A percentile compares a stretch with the other conserved stretches of the same genome.
These are phyloP conservation scores for Cerrena zonata DNA, from an alignment of 1,284 basidiomycete species.

Conservation along the genomic window DNA sequence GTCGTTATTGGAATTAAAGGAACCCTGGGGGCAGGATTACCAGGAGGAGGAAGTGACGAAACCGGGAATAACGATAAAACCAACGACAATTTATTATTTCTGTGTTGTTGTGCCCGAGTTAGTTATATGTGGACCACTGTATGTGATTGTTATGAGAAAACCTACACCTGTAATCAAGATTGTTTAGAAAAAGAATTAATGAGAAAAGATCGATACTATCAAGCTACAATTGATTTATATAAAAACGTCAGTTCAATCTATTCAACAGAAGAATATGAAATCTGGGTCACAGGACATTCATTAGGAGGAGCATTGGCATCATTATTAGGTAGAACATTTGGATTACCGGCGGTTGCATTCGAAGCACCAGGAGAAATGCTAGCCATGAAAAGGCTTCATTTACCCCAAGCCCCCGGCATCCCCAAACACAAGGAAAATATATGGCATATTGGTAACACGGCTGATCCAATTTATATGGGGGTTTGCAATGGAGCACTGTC, in stretches of 20 bases:
- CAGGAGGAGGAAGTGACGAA: no score
- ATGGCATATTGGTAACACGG: conserved; percentile 81
- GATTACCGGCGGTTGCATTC: conserved; percentile 82
- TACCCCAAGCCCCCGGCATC: conserved; percentile 79
- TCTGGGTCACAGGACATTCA: conserved; percentile 89
- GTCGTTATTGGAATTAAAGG: no score
- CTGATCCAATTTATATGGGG: conserved; percentile 81
- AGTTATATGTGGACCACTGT: no score
- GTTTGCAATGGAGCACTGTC: conserved; percentile 72
- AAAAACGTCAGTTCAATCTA: conserved; percentile 92
- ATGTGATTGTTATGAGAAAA: conserved; percentile 80
- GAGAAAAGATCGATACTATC: conserved; percentile 86
- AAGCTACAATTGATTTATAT: conserved; percentile 80
- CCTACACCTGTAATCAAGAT: conserved; percentile 76
- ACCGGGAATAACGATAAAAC: no score
- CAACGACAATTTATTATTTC: no score
- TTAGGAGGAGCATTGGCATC: conserved; percentile 80
- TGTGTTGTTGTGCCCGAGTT: no score
- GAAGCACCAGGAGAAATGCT: conserved; percentile 89
- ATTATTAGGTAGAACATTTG: conserved; percentile 85
- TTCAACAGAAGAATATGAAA: conserved; percentile 81
- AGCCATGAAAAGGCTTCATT: conserved; percentile 79
- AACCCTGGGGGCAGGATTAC: no score
- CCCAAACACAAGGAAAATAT: conserved; percentile 70
- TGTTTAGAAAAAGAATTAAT: conserved; percentile 79